Conservation (phyloP, 495 filamentous ascomycete species). For the Daldinia concentrica region DNA sequence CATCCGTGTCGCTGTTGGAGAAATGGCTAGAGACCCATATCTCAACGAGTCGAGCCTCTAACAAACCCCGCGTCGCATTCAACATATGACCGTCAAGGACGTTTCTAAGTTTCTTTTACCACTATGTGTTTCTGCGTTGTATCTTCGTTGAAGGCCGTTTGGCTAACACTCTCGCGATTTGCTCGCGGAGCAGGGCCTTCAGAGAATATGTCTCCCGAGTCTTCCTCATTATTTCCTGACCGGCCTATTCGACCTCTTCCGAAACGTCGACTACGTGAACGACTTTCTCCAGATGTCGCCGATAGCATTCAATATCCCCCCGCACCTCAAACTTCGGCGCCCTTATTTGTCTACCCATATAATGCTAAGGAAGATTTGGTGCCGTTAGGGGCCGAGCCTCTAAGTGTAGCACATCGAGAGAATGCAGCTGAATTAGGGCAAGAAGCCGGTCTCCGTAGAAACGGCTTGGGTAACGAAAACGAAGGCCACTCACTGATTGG, state of each 20-base stretch:
- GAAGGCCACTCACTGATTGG: constrained; percentile 51
- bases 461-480: constrained; percentile 48
- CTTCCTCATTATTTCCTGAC: constrained; percentile 82
- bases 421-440: constrained; percentile 45
- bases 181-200: constrained; percentile 28
- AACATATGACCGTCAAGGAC: constrained; percentile 1
- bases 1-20: not conserved
- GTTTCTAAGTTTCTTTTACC: constrained; percentile 10
- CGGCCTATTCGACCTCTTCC: constrained; percentile 94
- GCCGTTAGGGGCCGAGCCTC: constrained; percentile 33
- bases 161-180: constrained; percentile 48
- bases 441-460: constrained; percentile 41
- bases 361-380: constrained; percentile 53
- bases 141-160: constrained; percentile 21
- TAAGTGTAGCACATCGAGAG: constrained; percentile 43
- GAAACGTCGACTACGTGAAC: constrained; percentile 83
- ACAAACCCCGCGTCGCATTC: constrained; percentile 13
- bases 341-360: constrained; percentile 81
- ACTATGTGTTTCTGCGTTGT: constrained; percentile 30
- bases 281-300: constrained; percentile 83
- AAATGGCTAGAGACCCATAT: constrained; percentile 8
- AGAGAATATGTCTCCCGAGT: constrained; percentile 71
- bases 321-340: constrained; percentile 68
- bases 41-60: not conserved
- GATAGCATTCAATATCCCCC: constrained; percentile 84